Evolutionary conservation across 2,329 filamentous ascomycete genomes (phyloP).

Genomic region (Leptodontidium sp.): DNA sequence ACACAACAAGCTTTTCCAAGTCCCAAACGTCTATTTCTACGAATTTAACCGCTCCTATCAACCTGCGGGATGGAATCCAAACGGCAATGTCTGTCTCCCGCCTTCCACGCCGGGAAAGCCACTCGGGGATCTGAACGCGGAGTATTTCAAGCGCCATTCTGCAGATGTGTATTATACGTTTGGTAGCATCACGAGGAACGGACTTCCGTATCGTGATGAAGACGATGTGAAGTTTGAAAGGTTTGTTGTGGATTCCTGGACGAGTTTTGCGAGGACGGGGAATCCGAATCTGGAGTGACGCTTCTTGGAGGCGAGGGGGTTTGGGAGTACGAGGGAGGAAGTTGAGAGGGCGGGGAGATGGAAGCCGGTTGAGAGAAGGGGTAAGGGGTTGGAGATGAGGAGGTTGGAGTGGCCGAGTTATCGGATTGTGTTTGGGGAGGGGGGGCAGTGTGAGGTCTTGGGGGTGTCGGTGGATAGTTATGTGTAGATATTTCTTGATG

Average conservation of each 20-base stretch:
- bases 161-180: constrained; percentile 47
- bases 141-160: constrained; percentile 49
- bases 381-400: constrained; percentile 23
- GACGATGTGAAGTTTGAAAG: constrained; percentile 41
- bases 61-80: constrained; percentile 22
- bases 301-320: constrained; percentile 40
- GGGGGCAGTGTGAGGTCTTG: constrained; percentile 33
- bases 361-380: constrained; percentile 23
- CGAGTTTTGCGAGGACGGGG: constrained; percentile 39
- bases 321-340: constrained; percentile 28
- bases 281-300: constrained; percentile 36
- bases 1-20: constrained; percentile 40
- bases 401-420: constrained; percentile 34
- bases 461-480: constrained; percentile 32
- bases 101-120: constrained; percentile 39
- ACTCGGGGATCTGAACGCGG: constrained; percentile 41
- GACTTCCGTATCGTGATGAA: constrained; percentile 43
- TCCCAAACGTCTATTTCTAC: constrained; percentile 45
- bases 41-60: constrained; percentile 48
- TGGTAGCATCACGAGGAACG: constrained; percentile 40
- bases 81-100: constrained; percentile 37
- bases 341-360: constrained; percentile 35
- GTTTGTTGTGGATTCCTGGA: constrained; percentile 41
- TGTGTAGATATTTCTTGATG: background rate
- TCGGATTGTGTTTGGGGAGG: constrained; percentile 29